These are phyloP conservation scores for Fusarium nelsonii DNA, from an alignment of 2,329 filamentous ascomycete species.

Conservation along the genomic window DNA sequence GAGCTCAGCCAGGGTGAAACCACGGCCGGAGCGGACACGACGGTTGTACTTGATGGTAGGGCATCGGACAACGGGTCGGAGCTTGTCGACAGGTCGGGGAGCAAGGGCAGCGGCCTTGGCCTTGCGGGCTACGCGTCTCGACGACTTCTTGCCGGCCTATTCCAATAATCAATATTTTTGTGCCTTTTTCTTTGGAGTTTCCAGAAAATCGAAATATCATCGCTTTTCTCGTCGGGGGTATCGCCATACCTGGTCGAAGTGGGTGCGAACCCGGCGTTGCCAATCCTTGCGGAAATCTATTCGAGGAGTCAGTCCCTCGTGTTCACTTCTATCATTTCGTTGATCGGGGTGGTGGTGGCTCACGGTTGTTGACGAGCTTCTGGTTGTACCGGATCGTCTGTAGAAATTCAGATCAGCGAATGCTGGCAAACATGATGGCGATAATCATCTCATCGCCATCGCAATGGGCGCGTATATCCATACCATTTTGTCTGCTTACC, in stretches of 20 bases:
- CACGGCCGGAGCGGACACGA: constrained; percentile 93
- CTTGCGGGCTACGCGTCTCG: constrained; percentile 89
- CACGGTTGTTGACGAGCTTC: constrained; percentile 96
- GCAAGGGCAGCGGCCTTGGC: constrained; percentile 95
- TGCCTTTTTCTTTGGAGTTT: constrained; percentile 23
- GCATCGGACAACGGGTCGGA: constrained; percentile 96
- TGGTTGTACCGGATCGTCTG: constrained; percentile 99
- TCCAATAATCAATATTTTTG: constrained; percentile 54
- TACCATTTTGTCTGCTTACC: constrained; percentile 68
- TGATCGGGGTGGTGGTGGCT: constrained; percentile 56
- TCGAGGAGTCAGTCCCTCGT: constrained; percentile 56
- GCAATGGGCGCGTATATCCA: constrained; percentile 47
- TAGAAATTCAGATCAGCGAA: constrained; percentile 50
- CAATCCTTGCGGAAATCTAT: constrained; percentile 99
- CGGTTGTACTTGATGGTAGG: constrained; percentile 99
- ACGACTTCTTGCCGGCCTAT: constrained; percentile 95
- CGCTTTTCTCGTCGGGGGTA: constrained; percentile 28
- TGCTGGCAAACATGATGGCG: constrained; percentile 26
- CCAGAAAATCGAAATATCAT: constrained; percentile 35
- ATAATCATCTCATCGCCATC: constrained; percentile 30
- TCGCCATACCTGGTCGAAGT: constrained; percentile 96
- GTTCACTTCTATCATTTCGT: constrained; percentile 43
- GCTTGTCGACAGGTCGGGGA: constrained; percentile 96
- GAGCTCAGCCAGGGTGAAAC: constrained; percentile 96
- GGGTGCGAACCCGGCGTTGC: constrained; percentile 98